Conservation (phyloP, 768 basidiomycete species). For the Sporobolomyces roseus region DNA sequence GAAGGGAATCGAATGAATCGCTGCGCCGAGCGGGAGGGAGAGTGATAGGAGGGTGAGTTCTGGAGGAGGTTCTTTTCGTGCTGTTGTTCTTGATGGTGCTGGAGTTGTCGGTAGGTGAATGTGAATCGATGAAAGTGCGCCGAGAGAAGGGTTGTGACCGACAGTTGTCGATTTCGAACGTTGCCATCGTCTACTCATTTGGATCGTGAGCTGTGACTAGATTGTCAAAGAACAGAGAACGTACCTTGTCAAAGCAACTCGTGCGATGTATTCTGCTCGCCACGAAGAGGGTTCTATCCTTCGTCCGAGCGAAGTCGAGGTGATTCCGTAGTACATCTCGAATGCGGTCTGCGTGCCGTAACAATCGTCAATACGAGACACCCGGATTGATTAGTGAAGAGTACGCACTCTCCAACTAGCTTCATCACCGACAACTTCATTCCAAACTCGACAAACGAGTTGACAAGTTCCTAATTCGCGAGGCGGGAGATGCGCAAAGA, state of each 20-base stretch:
- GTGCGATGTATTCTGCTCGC: conserved; percentile 32
- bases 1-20: conserved; percentile 27
- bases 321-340: conserved; percentile 29
- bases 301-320: conserved; percentile 7
- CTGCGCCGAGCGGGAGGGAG: conserved; percentile 27
- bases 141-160: conserved; percentile 26
- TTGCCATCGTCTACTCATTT: conserved; percentile 19
- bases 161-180: conserved; percentile 21
- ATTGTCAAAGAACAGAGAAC: too few species aligned
- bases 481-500: conserved; percentile 35
- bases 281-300: conserved; percentile 23
- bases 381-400: neutral
- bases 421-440: conserved; percentile 29
- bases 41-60: conserved; percentile 16
- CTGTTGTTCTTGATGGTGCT: neutral
- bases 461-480: conserved; percentile 13
- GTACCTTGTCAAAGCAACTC: conserved; percentile 17
- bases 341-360: conserved; percentile 38
- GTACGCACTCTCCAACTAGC: conserved; percentile 32
- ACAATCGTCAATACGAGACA: too few species aligned
- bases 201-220: neutral
- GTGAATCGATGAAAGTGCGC: conserved; percentile 17
- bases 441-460: conserved; percentile 25
- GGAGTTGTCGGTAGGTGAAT: conserved; percentile 6
- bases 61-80: neutral